phyloP scores from a whole-genome alignment of 116 monocot species.

The Trichopus zeylanicus region DNA sequence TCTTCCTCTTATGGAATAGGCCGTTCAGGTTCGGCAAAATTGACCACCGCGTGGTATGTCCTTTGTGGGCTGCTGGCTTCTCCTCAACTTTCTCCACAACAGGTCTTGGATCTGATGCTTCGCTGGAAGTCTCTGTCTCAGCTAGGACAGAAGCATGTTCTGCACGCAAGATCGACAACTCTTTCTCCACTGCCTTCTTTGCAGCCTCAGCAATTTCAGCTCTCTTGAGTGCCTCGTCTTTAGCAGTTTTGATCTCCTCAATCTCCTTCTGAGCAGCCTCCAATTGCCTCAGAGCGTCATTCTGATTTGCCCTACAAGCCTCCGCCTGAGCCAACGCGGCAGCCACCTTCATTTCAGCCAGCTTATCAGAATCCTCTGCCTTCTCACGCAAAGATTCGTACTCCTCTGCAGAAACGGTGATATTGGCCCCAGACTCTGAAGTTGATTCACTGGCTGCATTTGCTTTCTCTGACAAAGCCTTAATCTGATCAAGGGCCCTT shows the following conservation, averaged over 20 bases:
- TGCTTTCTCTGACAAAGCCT: slow-evolving; percentile 42
- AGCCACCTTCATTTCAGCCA: slow-evolving; percentile 63
- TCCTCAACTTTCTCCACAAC: slow-evolving; percentile 4
- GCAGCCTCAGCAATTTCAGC: slow-evolving; percentile 62
- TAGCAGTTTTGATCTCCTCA: slow-evolving; percentile 42
- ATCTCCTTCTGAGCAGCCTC: slow-evolving; percentile 44
- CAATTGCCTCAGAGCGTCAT: slow-evolving; percentile 43
- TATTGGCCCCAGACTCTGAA: slow-evolving; percentile 45
- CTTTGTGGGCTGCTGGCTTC: slow-evolving; percentile 4
- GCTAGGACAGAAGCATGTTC: slow-evolving; percentile 32
- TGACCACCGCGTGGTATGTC: slow-evolving; percentile 15
- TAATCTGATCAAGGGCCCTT: slow-evolving; percentile 48
- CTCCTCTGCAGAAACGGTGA: slow-evolving; percentile 63
- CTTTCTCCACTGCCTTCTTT: slow-evolving; percentile 57
- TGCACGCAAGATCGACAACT: slow-evolving; percentile 43
- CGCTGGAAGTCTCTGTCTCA: slow-evolving; percentile 15
- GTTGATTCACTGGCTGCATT: slow-evolving; percentile 38
- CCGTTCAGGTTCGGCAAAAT: slow-evolving; percentile 31
- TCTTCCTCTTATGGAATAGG: slow-evolving; percentile 51
- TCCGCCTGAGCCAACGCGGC: slow-evolving; percentile 62
- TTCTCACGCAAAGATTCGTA: slow-evolving; percentile 41
- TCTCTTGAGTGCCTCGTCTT: slow-evolving; percentile 48
- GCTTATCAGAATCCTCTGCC: slow-evolving; percentile 51
- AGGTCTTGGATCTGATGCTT: slow-evolving; percentile 7
- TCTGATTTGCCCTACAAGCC: slow-evolving; percentile 62